A percentile compares a stretch with the other conserved stretches of the same genome.
Evolutionary conservation across 495 filamentous ascomycete genomes (phyloP).

Genomic region (Tetracladium marchalianum): DNA sequence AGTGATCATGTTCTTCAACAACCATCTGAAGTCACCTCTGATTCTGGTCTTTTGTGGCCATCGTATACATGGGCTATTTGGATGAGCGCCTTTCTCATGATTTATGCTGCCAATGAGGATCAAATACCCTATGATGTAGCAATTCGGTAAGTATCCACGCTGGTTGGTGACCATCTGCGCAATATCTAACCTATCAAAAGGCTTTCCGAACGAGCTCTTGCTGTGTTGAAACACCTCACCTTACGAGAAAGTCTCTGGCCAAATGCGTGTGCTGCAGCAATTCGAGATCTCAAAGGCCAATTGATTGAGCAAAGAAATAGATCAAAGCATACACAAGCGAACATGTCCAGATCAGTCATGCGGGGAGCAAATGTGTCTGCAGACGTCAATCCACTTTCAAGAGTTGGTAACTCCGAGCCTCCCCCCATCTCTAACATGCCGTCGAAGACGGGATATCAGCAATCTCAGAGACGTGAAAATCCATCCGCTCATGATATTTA

Average conservation of each 20-base stretch:
- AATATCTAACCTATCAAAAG: background rate
- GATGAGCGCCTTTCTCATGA: slow-evolving; percentile 38
- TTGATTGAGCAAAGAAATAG: background rate
- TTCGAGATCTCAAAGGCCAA: slow-evolving; percentile 24
- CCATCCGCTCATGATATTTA: too few species aligned
- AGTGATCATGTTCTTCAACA: background rate
- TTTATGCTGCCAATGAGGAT: slow-evolving; percentile 34
- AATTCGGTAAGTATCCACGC: slow-evolving; percentile 20
- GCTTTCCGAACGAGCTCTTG: slow-evolving; percentile 20
- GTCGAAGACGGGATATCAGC: too few species aligned
- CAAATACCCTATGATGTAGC: slow-evolving; percentile 25
- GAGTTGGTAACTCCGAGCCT: too few species aligned
- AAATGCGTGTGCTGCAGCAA: slow-evolving; percentile 33
- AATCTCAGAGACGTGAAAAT: too few species aligned
- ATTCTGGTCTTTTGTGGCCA: slow-evolving; percentile 30
- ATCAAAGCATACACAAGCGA: background rate
- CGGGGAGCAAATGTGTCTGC: too few species aligned
- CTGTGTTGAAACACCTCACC: slow-evolving; percentile 27
- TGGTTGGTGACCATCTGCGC: background rate
- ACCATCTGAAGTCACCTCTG: background rate
- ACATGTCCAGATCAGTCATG: too few species aligned
- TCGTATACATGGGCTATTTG: slow-evolving; percentile 39
- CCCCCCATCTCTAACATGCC: too few species aligned
- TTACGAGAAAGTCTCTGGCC: slow-evolving; percentile 30
- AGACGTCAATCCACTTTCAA: too few species aligned